Evolutionary conservation across 257 asterid species (phyloP).

Genomic region (Salvia hispanica): DNA sequence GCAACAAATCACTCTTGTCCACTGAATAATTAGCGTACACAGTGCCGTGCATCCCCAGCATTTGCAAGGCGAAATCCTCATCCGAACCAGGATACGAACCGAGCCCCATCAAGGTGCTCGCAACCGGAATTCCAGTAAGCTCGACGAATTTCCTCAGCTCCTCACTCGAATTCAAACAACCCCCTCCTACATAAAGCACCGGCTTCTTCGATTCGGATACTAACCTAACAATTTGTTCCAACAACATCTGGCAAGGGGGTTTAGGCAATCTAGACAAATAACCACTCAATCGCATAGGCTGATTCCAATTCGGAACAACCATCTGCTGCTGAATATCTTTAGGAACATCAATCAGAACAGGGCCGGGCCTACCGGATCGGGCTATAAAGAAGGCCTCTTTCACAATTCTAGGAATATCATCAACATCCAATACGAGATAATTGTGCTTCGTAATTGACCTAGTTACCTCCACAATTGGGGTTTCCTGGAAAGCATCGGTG

Average conservation of each 20-base stretch:
- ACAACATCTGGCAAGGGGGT: constrained; percentile 42
- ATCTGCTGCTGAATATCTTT: constrained; percentile 82
- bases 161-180: constrained; percentile 70
- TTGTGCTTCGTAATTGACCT: constrained; percentile 82
- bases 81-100: constrained; percentile 71
- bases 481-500: constrained; percentile 83
- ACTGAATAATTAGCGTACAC: constrained; percentile 76
- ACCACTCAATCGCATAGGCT: constrained; percentile 60
- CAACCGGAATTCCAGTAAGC: constrained; percentile 76
- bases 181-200: constrained; percentile 83
- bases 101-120: constrained; percentile 78
- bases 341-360: constrained; percentile 76
- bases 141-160: constrained; percentile 68
- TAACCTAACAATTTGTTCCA: constrained; percentile 63
- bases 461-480: constrained; percentile 81
- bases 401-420: constrained; percentile 71
- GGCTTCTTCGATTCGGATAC: constrained; percentile 67
- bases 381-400: constrained; percentile 67
- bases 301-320: constrained; percentile 75
- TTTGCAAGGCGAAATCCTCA: constrained; percentile 57
- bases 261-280: constrained; percentile 65
- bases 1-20: constrained; percentile 72
- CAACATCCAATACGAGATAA: constrained; percentile 70
- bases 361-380: constrained; percentile 76
- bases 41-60: constrained; percentile 96